Evolutionary conservation across 2,329 filamentous ascomycete species (phyloP).

Genomic region (Colletotrichum sp.): DNA sequence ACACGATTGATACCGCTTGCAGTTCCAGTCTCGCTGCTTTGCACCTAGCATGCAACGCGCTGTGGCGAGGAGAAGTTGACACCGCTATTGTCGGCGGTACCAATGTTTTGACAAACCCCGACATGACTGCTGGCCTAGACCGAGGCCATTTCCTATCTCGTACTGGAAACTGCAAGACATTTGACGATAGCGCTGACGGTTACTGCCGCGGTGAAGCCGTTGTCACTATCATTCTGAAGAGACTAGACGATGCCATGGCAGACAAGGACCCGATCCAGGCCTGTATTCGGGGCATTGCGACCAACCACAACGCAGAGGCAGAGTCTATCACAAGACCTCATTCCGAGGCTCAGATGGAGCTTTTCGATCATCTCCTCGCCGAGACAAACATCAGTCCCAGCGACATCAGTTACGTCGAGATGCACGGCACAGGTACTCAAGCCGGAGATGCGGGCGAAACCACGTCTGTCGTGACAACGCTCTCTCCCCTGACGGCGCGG

Average conservation of each 20-base stretch:
- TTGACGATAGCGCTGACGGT: constrained; percentile 65
- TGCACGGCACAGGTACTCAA: constrained; percentile 46
- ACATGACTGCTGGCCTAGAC: constrained; percentile 77
- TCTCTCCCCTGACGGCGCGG: neutral
- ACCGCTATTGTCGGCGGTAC: constrained; percentile 81
- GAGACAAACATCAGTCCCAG: constrained; percentile 22
- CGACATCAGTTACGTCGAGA: constrained; percentile 47
- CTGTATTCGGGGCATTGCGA: constrained; percentile 40
- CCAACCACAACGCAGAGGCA: constrained; percentile 46
- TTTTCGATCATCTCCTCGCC: constrained; percentile 39
- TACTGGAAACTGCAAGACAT: constrained; percentile 79
- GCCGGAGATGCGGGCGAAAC: constrained; percentile 29
- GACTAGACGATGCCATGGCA: constrained; percentile 40
- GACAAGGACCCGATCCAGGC: constrained; percentile 39
- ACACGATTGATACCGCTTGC: constrained; percentile 79
- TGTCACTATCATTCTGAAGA: constrained; percentile 46
- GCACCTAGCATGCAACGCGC: constrained; percentile 60
- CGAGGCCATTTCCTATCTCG: constrained; percentile 80
- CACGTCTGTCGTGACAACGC: constrained; percentile 16
- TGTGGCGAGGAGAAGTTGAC: constrained; percentile 65
- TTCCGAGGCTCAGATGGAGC: constrained; percentile 34
- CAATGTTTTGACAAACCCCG: constrained; percentile 79
- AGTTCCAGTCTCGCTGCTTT: constrained; percentile 77
- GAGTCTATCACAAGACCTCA: constrained; percentile 42
- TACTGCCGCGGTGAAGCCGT: constrained; percentile 54